phyloP scores from a whole-genome alignment of 2,329 filamentous ascomycete genomes.

The Fusarium sp. region DNA sequence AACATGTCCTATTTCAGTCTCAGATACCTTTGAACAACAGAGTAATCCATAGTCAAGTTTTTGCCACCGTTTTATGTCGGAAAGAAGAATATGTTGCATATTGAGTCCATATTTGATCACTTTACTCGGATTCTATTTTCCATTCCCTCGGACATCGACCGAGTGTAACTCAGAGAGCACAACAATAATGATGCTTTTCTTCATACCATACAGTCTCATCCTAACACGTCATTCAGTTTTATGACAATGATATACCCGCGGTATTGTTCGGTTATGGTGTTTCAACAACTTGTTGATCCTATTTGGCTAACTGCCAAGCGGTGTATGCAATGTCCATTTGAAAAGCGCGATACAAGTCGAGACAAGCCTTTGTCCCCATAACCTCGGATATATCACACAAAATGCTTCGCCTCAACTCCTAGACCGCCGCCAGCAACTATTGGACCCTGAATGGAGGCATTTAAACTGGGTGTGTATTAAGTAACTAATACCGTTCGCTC shows the following conservation, averaged over 20 bases:
- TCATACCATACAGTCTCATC: not conserved
- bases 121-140: not conserved
- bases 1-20: not conserved
- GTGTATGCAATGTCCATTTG: constrained; percentile 51
- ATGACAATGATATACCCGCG: constrained; percentile 58
- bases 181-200: not conserved
- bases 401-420: constrained; percentile 6
- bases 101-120: too few relatives aligned
- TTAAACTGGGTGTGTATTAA: constrained; percentile 37
- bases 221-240: constrained; percentile 72
- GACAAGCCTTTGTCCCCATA: constrained; percentile 6
- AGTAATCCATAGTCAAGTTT: not conserved
- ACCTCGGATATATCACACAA: constrained; percentile 38
- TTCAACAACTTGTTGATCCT: constrained; percentile 3
- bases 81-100: not conserved
- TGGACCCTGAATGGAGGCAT: not conserved
- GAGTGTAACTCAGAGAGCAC: not conserved
- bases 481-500: not conserved
- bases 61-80: not conserved
- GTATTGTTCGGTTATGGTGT: constrained; percentile 41
- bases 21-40: not conserved
- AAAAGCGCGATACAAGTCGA: constrained; percentile 57
- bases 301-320: constrained; percentile 19
- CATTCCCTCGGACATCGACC: not conserved
- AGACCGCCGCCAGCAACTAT: not conserved